Conservation (phyloP, 1,284 basidiomycete genomes). For the Psilocybe mexicana region DNA sequence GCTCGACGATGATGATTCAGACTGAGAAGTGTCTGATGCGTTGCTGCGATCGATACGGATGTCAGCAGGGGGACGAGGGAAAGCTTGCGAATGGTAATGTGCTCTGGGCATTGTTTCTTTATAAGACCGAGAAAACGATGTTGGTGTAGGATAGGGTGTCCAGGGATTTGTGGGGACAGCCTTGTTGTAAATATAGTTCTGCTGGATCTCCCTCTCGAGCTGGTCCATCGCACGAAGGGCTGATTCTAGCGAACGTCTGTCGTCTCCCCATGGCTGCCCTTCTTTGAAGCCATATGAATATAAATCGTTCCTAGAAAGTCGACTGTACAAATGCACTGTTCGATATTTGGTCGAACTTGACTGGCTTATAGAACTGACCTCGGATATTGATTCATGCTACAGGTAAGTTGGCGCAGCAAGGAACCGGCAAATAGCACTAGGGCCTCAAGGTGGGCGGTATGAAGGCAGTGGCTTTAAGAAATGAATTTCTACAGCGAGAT, state of each 20-base stretch:
- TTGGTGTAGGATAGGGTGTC: background rate
- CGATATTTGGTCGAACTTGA: background rate
- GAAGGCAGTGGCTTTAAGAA: background rate
- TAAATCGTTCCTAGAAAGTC: constrained; percentile 16
- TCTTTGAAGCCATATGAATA: constrained; percentile 23
- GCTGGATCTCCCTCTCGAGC: constrained; percentile 20
- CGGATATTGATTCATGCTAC: constrained; percentile 5
- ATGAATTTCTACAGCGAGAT: constrained; percentile 1
- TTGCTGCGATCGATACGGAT: constrained; percentile 18
- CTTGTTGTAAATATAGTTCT: constrained; percentile 17
- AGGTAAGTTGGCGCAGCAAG: constrained; percentile 1
- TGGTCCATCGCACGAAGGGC: constrained; percentile 20
- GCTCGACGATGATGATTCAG: constrained; percentile 8
- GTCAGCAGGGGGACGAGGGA: constrained; percentile 3
- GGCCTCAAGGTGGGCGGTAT: background rate
- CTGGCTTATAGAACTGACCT: constrained; percentile 1
- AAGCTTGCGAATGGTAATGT: constrained; percentile 2
- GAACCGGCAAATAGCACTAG: background rate
- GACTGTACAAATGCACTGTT: constrained; percentile 4
- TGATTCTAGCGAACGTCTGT: constrained; percentile 17
- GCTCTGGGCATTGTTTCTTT: background rate
- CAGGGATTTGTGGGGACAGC: constrained; percentile 7
- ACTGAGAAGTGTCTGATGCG: constrained; percentile 7
- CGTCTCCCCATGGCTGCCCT: constrained; percentile 19
- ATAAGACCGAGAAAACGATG: constrained; percentile 3